Base-by-base conservation (phyloP, 2,329 filamentous ascomycete species). In the Xylariaceae sp. region DNA sequence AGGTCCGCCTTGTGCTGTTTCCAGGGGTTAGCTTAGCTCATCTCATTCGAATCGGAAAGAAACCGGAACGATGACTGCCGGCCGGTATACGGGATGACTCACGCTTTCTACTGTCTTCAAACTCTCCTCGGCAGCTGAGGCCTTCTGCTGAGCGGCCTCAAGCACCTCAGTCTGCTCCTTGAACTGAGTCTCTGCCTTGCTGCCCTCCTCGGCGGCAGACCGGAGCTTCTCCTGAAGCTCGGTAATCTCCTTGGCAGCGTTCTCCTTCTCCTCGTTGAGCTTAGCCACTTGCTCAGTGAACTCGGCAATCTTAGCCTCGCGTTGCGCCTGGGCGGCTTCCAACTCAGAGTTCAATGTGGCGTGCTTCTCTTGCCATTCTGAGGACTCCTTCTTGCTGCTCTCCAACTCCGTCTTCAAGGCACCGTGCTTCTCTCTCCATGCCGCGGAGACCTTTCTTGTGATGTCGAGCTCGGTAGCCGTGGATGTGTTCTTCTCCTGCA, bases 101-200 rank as follows among this genome's bases (percentile, higher is more conserved):
- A 76, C 74, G 30, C 65, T 63, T 50, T 73, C 64, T 1, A 69
- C 67, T 35, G 68, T 61, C 55, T 72, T 67, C 6, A 79, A 68
- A 53, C 76, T 70, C 17, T 74, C 74, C 30, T 73, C 69, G 9
- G 72, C 70, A 66, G 76, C 73, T 23, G 70, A 67, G 2, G 72
- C 71, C 63, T 75, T 74, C 57, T 72, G 67, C 58, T 75, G 70
- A 3, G 74, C 74, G 53, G 70, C 69, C 56, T 75, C 71, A 4
- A 73, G 59, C 66, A 73, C 68, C 49, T 63, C 57, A 15, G 67
- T 57, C 53, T 71, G 68, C 61, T 75, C 71, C 11, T 70, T 68
- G 30, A 68, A 65, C 51, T 70, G 63, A 58, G 69, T 68, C 67
- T 73, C 69, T n/a, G 72, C 58, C 44, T 58, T 59, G 35, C 17